Conservation (phyloP, 495 filamentous ascomycete species). For the Lophiostoma macrostomum region DNA sequence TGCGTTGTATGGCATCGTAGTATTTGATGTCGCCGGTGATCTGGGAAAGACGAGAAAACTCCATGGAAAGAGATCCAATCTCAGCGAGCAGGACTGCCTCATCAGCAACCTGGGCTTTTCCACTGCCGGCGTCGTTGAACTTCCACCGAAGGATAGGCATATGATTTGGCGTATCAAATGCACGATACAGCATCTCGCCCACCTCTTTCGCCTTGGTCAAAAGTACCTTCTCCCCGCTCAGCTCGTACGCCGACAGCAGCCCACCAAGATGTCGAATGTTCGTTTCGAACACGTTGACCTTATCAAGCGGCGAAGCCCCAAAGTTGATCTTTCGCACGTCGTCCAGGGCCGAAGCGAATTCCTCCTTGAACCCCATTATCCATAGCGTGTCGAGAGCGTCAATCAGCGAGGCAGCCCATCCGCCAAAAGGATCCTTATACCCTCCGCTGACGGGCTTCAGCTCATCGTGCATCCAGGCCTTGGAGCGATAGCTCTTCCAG, state of each 20-base stretch:
- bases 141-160: conserved; percentile 55
- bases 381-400: conserved; percentile 63
- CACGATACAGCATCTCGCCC: conserved; percentile 42
- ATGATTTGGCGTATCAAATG: conserved; percentile 44
- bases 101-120: conserved; percentile 45
- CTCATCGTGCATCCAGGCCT: conserved; percentile 44
- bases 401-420: conserved; percentile 60
- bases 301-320: conserved; percentile 34
- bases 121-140: conserved; percentile 41
- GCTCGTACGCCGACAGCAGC: conserved; percentile 41
- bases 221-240: conserved; percentile 38
- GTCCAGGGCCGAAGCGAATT: conserved; percentile 57
- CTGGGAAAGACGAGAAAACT: conserved; percentile 43
- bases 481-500: conserved; percentile 39
- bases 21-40: conserved; percentile 40
- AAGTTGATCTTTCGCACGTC: conserved; percentile 57
- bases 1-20: conserved; percentile 40
- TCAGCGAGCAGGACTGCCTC: conserved; percentile 45
- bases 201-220: conserved; percentile 41
- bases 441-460: conserved; percentile 40
- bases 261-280: conserved; percentile 44
- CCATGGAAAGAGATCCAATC: conserved; percentile 42
- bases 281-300: conserved; percentile 45
- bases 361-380: conserved; percentile 61
- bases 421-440: conserved; percentile 53